Percentiles rank a stretch among this genome's conserved stretches.
Evolutionary conservation across 2,329 filamentous ascomycete species (phyloP).

Genomic region (Colletotrichum falcatum): DNA sequence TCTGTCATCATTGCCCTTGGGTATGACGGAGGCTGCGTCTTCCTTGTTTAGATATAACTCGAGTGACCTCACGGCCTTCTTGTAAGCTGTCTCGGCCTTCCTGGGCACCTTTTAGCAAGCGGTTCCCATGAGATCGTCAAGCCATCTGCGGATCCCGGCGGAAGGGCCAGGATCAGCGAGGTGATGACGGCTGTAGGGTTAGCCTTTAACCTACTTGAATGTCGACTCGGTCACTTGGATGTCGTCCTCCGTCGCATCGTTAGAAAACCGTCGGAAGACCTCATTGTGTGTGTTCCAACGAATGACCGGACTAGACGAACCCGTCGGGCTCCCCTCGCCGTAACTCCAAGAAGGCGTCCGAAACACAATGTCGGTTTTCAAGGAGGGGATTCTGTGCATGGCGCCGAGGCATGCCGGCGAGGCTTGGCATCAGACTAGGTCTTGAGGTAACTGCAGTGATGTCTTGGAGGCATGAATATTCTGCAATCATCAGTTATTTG

Average conservation of each 20-base stretch:
- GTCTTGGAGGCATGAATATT: neutral
- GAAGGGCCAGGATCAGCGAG: neutral
- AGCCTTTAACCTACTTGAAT: conserved; percentile 19
- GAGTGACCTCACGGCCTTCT: conserved; percentile 42
- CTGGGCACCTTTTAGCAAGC: conserved; percentile 24
- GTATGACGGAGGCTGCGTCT: conserved; percentile 40
- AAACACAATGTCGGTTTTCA: conserved; percentile 33
- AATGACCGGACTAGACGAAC: conserved; percentile 8
- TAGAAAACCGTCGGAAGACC: conserved; percentile 44
- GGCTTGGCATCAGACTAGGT: conserved; percentile 13
- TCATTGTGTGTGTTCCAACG: conserved; percentile 37
- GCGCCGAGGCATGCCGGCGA: conserved; percentile 34
- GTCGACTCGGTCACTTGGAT: neutral
- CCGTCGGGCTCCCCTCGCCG: conserved; percentile 35
- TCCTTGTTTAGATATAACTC: conserved; percentile 42
- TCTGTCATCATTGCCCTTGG: conserved; percentile 29
- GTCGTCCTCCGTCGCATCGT: conserved; percentile 40
- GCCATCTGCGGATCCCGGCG: neutral
- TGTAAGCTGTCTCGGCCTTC: conserved; percentile 42
- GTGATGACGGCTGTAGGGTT: neutral
- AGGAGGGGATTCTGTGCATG: conserved; percentile 24
- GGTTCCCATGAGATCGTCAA: neutral
- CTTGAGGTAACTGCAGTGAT: neutral
- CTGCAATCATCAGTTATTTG: neutral
- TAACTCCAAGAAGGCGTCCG: conserved; percentile 31